Evolutionary conservation across 2,329 filamentous ascomycete genomes (phyloP).

Genomic region (Aureobasidium sp.): DNA sequence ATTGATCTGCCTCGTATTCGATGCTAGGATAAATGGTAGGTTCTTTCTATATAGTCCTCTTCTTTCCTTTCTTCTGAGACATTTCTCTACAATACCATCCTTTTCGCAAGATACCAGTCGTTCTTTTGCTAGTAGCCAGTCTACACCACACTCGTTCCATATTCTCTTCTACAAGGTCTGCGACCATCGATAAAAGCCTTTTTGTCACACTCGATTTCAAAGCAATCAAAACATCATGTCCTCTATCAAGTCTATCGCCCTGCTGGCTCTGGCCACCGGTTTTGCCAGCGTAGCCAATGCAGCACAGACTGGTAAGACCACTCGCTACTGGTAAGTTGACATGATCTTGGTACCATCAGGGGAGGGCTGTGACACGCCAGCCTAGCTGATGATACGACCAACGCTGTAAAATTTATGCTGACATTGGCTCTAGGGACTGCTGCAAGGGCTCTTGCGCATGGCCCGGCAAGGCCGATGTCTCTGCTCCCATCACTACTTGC

Average conservation of each 20-base stretch:
- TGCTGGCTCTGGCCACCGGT: constrained; percentile 23
- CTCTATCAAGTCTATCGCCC: constrained; percentile 21
- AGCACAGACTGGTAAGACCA: constrained; percentile 29
- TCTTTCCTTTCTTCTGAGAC: background rate
- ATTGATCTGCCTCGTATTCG: background rate
- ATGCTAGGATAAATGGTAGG: background rate
- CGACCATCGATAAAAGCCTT: background rate
- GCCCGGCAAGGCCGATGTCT: constrained; percentile 50
- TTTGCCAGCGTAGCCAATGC: constrained; percentile 21
- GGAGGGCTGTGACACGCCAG: background rate
- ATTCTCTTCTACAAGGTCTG: constrained; percentile 7
- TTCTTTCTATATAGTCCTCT: background rate
- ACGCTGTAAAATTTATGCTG: background rate
- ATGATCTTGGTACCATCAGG: background rate
- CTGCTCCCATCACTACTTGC: constrained; percentile 48
- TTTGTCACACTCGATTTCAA: background rate
- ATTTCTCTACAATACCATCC: background rate
- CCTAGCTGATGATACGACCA: background rate
- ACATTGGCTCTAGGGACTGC: constrained; percentile 45
- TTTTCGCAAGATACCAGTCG: constrained; percentile 1
- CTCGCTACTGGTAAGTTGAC: constrained; percentile 31
- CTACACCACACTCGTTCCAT: constrained; percentile 4
- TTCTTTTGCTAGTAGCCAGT: constrained; percentile 2
- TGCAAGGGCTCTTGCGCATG: constrained; percentile 63
- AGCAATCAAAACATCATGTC: background rate